Base-by-base conservation (phyloP, 441 rosid species). In the Manihot esculenta region DNA sequence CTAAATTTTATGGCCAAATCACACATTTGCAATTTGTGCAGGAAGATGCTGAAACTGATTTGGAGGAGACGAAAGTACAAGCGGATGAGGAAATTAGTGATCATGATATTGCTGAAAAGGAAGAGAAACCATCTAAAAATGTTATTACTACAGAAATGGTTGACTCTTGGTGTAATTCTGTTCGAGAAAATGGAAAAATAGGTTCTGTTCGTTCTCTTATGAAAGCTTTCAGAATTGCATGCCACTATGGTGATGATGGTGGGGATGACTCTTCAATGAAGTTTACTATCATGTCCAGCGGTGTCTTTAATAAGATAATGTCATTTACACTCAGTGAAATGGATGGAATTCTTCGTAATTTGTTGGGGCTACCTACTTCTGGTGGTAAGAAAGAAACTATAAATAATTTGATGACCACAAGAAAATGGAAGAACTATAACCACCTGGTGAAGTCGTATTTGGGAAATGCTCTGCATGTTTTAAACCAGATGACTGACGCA, bases 401-500 rank as follows among this genome's bases (percentile, higher is more conserved):
- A 51, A 53, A 72, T 79, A 87, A 84, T 49, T 57, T 92, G 62
- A 83, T 83, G 74, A 76, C 33, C 77, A 86, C 96, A n/a, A 85
- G 84, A 74, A 93, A 84, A 49, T 95, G 99, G 99, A 89, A 87
- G 83, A 92, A 83, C 55, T 88, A 87, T 76, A 89, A 82, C 62
- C 94, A 92, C 80, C 76, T 94, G 77, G 92, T 88, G 27, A 92
- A 89, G 83, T 92, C 98, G 2, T 95, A 95, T 77, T 90, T 95
- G 26, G 98, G 97, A 68, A 95, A 95, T 78, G 85, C 97, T 0
- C 79, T 95, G 55, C 97, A 93, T 57, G 90, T 95, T 69, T 74
- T 95, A 76, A 92, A 95, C 73, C 99, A 92, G 82, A 95, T 95
- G 98, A 95, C 99, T 0, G 98, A 95, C 71, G 57, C 84, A 6